phyloP scores from a whole-genome alignment of 225 moss, liverwort and hornwort species.

The Pseudisothecium myosuroides region DNA sequence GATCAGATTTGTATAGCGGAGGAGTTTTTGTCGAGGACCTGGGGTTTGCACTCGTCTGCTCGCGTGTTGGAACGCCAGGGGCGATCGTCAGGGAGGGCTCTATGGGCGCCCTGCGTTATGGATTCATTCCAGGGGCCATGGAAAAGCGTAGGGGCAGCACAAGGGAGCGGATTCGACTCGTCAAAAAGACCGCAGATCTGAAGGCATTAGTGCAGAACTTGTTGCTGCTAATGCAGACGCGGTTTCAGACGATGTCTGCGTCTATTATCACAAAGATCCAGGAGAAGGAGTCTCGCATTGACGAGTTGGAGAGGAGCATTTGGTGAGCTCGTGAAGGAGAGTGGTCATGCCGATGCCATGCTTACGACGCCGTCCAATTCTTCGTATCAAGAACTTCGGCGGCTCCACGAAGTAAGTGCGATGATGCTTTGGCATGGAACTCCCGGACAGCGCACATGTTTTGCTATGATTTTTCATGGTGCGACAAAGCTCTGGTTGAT shows the following conservation, averaged over 20 bases:
- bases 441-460: background rate
- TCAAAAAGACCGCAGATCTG: constrained; percentile 57
- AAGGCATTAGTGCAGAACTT: constrained; percentile 71
- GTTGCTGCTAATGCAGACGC: constrained; percentile 56
- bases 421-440: background rate
- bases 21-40: background rate
- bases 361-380: background rate
- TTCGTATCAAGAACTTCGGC: background rate
- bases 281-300: constrained; percentile 72
- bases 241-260: constrained; percentile 42
- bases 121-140: background rate
- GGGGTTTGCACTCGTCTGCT: background rate
- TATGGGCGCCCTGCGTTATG: background rate
- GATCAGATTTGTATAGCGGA: background rate
- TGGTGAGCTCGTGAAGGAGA: constrained; percentile 64
- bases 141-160: constrained; percentile 19
- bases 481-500: background rate
- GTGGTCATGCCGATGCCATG: constrained; percentile 11
- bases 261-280: constrained; percentile 69
- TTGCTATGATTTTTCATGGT: background rate
- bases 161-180: constrained; percentile 15
- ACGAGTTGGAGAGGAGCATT: constrained; percentile 67
- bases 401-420: background rate
- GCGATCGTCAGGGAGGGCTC: background rate
- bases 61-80: background rate